Conservation (phyloP, 352 stramenopile genomes). For the Phytophthora hibernalis region DNA sequence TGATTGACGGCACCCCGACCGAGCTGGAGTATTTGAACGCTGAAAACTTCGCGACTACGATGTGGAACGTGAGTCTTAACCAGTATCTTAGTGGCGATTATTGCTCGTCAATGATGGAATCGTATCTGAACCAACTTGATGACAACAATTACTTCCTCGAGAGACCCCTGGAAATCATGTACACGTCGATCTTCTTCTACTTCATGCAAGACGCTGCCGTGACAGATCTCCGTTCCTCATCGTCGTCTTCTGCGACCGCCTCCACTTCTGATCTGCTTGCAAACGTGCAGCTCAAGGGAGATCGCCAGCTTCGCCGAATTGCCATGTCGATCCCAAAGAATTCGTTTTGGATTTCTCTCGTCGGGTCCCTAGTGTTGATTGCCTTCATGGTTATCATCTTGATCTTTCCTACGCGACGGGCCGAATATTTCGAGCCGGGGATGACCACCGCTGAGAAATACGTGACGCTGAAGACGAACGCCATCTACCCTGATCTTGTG, state of each 20-base stretch:
- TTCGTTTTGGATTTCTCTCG: constrained; percentile 45
- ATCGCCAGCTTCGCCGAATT: constrained; percentile 40
- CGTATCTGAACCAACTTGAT: constrained; percentile 48
- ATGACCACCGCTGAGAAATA: constrained; percentile 39
- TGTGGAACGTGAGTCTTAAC: constrained; percentile 33
- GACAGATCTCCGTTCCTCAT: constrained; percentile 32
- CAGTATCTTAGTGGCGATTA: constrained; percentile 27
- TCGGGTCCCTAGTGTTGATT: constrained; percentile 32
- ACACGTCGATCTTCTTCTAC: constrained; percentile 54
- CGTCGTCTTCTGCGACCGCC: constrained; percentile 1
- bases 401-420: constrained; percentile 33
- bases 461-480: constrained; percentile 32
- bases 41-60: constrained; percentile 28
- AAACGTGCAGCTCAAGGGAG: constrained; percentile 45
- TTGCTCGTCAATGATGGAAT: constrained; percentile 56
- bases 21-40: constrained; percentile 39
- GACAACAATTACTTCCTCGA: constrained; percentile 54
- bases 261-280: constrained; percentile 27
- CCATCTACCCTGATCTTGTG: constrained; percentile 34
- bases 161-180: constrained; percentile 49
- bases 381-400: constrained; percentile 35
- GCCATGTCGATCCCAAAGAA: constrained; percentile 39
- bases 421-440: constrained; percentile 37
- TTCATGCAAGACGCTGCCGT: constrained; percentile 49
- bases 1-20: constrained; percentile 24